phyloP scores from a whole-genome alignment of 768 basidiomycete genomes.

The Nevesoporus exiguus region DNA sequence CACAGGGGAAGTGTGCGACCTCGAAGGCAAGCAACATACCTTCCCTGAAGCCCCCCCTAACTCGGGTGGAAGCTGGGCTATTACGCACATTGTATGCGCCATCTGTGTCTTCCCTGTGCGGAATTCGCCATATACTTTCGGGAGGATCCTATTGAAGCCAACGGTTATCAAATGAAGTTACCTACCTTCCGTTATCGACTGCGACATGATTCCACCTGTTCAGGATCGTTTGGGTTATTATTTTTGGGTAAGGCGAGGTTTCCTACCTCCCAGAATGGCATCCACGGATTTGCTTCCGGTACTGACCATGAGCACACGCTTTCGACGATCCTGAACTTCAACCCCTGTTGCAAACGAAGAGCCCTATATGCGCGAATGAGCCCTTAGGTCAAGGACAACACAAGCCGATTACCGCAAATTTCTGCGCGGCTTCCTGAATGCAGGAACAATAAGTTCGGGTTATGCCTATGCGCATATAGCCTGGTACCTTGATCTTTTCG shows the following conservation, averaged over 20 bases:
- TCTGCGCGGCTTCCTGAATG: conserved; percentile 83
- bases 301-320: conserved; percentile 77
- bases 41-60: conserved; percentile 91
- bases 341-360: conserved; percentile 90
- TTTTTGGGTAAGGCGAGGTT: background rate
- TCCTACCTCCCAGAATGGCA: conserved; percentile 76
- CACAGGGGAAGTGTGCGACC: background rate
- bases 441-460: background rate
- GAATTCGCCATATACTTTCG: conserved; percentile 89
- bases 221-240: background rate
- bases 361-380: conserved; percentile 47
- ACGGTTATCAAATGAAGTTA: background rate
- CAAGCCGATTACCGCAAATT: conserved; percentile 64
- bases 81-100: conserved; percentile 92
- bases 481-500: conserved; percentile 84
- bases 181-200: conserved; percentile 88
- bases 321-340: conserved; percentile 84
- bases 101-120: conserved; percentile 95
- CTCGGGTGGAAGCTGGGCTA: conserved; percentile 84
- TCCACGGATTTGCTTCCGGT: conserved; percentile 94
- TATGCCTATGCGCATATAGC: conserved; percentile 11
- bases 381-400: background rate
- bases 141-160: background rate
- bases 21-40: conserved; percentile 35
- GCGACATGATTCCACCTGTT: conserved; percentile 83